Percentiles rank a stretch among this genome's conserved stretches.
These are phyloP conservation scores for Leucaena leucocephala DNA, from an alignment of 306 rosid species.

Conservation along the genomic window DNA sequence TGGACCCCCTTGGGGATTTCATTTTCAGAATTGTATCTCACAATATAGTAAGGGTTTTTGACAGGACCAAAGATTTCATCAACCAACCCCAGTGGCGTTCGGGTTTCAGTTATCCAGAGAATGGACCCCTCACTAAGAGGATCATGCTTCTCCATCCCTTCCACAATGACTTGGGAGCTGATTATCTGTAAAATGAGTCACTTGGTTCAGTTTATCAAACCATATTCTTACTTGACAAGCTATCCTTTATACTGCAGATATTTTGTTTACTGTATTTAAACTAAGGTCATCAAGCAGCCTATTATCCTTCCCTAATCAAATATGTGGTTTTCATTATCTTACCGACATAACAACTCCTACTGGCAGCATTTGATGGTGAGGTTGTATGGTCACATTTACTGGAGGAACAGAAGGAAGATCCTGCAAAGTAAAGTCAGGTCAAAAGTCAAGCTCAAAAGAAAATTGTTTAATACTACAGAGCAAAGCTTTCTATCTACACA, in stretches of 20 bases:
- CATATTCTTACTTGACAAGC: background rate
- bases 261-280: background rate
- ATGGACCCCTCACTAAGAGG: conserved; percentile 89
- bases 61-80: conserved; percentile 98
- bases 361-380: conserved; percentile 72
- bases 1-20: conserved; percentile 69
- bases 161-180: conserved; percentile 77
- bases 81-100: conserved; percentile 71
- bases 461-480: background rate
- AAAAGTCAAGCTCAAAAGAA: conserved; percentile 26
- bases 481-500: background rate
- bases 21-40: conserved; percentile 79
- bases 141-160: conserved; percentile 79
- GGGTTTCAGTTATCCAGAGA: conserved; percentile 79
- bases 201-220: conserved; percentile 35
- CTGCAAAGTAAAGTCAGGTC: conserved; percentile 51
- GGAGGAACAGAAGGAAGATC: conserved; percentile 77
- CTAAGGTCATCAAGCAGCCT: conserved; percentile 3
- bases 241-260: background rate
- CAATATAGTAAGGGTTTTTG: conserved; percentile 74
- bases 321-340: conserved; percentile 38
- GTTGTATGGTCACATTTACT: conserved; percentile 60
- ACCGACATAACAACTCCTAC: conserved; percentile 86
- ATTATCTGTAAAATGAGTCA: conserved; percentile 56
- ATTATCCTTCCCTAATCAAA: conserved; percentile 8